Evolutionary conservation across 768 basidiomycete genomes (phyloP), one percentile per base, ranked within the genome.

Genomic region (Lentinula sp.): DNA sequence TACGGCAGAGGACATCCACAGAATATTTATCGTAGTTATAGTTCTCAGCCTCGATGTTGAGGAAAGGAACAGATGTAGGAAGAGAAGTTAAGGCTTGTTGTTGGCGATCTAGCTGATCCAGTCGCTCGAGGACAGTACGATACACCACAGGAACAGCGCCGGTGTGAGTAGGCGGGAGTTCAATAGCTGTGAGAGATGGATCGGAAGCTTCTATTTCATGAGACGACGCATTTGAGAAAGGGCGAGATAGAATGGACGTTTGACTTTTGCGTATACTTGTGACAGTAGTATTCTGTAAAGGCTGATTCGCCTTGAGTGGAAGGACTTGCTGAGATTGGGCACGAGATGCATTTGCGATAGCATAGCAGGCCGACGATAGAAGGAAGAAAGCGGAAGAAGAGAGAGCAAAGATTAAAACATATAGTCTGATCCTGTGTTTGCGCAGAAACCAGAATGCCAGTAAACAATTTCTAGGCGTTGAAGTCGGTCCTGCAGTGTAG

Each of bases 71-170:
- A 43, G 55, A 56, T 31, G 15, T 34, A 35, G 55, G 39, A 31
- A 39, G 55, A 43, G n/a, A 11, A 16, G 21, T 6, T 23, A 56
- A n/a, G 4, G 40, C 37, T 56, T 56, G 37, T 31, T 56, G 55
- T 31, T 21, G 37, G 3, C 21, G 23, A 40, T 43, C n/a, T 18
- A 71, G 31, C 28, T 66, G 62, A 11, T 69, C 69, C 42, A 73
- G 60, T 59, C 62, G 67, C 45, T 70, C 66, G 1, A 71, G 66
- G 18, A 73, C 67, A 2, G 67, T 63, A 13, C 71, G 67, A 50
- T 70, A 64, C 34, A 73, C 67, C 15, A 67, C n/a, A 16, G 68
- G 66, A 18, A 66, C 57, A 7, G 55, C 23, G 28, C 37, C 37
- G 16, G 57, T 48, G 15, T 45, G 57, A 8, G 42, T 56, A 32